Base-by-base conservation (phyloP, 345 rosid species). In the Eucalyptus tenuipes region DNA sequence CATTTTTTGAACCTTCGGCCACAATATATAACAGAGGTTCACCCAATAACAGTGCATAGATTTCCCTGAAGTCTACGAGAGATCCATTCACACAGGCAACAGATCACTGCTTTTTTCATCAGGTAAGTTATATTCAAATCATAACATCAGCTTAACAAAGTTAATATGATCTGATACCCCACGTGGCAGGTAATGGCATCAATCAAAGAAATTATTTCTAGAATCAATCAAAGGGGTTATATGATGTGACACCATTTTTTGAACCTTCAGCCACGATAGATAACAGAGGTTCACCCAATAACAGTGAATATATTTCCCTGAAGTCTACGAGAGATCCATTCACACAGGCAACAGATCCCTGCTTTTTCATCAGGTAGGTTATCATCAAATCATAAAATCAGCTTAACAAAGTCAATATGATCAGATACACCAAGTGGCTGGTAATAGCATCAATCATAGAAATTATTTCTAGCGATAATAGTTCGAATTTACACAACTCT, bases 201-300 rank as follows among this genome's bases (percentile, higher is more conserved):
- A 8, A 10, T 71, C 13, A 2, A 17, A 17, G 44, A 71, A 71
- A 3, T 68, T 22, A 68, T 68, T 9, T 68, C 3, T 68, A 68
- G 13, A 52, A 52, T 52, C 57, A 52, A 52, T 52, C 57, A 18
- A 52, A 8, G 57, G 25, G 24, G 24, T 52, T 52, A 20, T 22
- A 37, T 37, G 87, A 88, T 93, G 93, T 94, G 47, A 87, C 96
- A 93, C 92, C 95, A 91, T 94, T 94, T 93, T 92, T 92, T 91
- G 95, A 94, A 94, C 92, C 95, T 91, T 91, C 87, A 89, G 94
- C 91, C 89, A 90, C 89, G 20, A 87, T 85, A 22, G 82, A 40
- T 42, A 88, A 91, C 95, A 91, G 91, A 92, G 95, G 93, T 91
- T 94, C 94, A 96, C 95, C 94, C 95, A 94, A 91, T 88, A 94